Base-by-base conservation (phyloP, 2,329 filamentous ascomycete genomes). In the Madurella fahalii region DNA sequence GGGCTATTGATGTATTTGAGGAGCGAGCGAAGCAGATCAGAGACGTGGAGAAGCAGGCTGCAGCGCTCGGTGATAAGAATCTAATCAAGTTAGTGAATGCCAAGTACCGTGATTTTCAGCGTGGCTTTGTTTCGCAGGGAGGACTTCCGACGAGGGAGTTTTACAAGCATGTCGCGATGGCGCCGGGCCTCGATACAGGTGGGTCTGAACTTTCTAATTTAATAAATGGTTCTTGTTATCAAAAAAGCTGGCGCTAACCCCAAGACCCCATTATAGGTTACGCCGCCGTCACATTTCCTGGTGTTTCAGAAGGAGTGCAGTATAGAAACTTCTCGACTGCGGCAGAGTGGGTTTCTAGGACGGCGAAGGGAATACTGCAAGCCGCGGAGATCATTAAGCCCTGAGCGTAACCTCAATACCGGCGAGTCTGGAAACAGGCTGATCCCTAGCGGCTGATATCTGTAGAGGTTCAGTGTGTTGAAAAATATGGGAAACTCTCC, bases 271-370 rank as follows among this genome's bases (percentile, higher is more conserved):
- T n/a, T n/a, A n/a, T n/a, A 34, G 63, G 77, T 37, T 79, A 75
- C 18, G 69, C 70, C 0, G 69, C 71, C 4, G 71, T 70, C 0
- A 69, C 72, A 0, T 74, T 74, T 52, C 72, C 83, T 12, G 85
- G 84, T 18, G 82, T 88, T 62, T 85, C 84, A 67, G 85, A 85
- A 4, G 87, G 86, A 51, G 79, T 84, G 1, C 79, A 84, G 60
- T 80, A 81, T 50, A 81, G 65, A 1, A 58, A 69, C 9, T 53
- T 69, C 12, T 61, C 63, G 0, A 48, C 65, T 9, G 70, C 70
- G 0, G 54, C 67, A 12, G 68, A 70, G 42, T 72, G 70, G 70
- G 68, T 72, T 1, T 59, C 59, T 5, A 71, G 66, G 61, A 71
- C 69, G 16, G 69, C 70, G 2, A 61, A 64, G 0, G 70, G 67